These are phyloP conservation scores for Climacium dendroides DNA, from an alignment of 225 moss, liverwort and hornwort species.

Conservation along the genomic window DNA sequence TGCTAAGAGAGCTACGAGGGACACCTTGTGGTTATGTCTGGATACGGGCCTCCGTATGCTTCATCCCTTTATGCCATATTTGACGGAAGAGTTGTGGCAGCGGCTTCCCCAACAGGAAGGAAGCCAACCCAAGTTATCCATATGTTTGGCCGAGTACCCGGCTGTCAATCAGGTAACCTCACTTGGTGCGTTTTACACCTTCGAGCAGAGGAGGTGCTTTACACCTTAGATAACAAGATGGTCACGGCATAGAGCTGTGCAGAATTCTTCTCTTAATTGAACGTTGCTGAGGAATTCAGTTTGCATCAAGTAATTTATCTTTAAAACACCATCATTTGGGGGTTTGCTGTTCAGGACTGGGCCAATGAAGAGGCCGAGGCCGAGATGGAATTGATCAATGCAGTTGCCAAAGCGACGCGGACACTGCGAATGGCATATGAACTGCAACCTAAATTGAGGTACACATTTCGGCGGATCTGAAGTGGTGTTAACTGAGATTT, in stretches of 20 bases:
- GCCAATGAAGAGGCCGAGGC: constrained; percentile 32
- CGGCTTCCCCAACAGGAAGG: constrained; percentile 56
- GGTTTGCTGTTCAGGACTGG: constrained; percentile 40
- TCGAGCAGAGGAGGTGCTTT: neutral
- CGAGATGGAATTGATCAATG: constrained; percentile 45
- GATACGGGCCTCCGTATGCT: constrained; percentile 73
- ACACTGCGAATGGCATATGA: constrained; percentile 75
- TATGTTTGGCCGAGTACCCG: constrained; percentile 64
- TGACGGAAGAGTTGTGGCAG: constrained; percentile 95
- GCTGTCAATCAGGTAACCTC: constrained; percentile 19
- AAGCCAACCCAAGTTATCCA: constrained; percentile 40
- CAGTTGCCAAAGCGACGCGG: constrained; percentile 52
- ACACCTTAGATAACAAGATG: neutral
- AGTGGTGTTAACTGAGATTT: neutral
- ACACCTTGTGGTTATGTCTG: constrained; percentile 83
- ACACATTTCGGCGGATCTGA: neutral
- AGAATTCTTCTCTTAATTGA: neutral
- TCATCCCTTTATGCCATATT: constrained; percentile 92
- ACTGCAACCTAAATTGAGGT: constrained; percentile 71
- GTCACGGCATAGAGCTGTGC: neutral
- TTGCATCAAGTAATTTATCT: neutral
- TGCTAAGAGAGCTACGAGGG: constrained; percentile 46
- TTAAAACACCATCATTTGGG: neutral
- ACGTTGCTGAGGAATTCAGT: neutral
- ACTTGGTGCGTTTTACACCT: neutral